Evolutionary conservation across 2,329 filamentous ascomycete species (phyloP).

Genomic region (Scedosporium boydii): DNA sequence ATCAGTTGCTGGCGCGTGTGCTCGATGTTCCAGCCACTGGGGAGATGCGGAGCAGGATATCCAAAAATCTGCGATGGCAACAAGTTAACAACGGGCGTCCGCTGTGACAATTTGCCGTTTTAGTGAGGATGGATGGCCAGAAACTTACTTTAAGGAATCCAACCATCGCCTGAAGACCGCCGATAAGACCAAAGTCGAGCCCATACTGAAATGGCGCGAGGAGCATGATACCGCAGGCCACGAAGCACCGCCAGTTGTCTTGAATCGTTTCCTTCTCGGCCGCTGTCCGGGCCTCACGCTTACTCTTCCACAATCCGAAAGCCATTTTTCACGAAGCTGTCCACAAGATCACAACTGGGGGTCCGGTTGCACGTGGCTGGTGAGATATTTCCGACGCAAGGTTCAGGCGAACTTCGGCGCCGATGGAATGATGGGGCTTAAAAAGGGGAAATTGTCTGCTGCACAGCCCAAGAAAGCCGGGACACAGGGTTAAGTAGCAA

Average conservation of each 20-base stretch:
- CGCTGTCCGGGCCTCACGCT: background rate
- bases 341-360: no score
- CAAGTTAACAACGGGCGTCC: slow-evolving; percentile 9
- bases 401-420: no score
- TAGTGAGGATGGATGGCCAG: background rate
- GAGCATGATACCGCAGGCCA: slow-evolving; percentile 30
- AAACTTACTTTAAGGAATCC: slow-evolving; percentile 28
- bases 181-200: slow-evolving; percentile 39
- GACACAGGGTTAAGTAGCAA: no score
- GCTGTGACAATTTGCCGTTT: slow-evolving; percentile 15
- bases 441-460: no score
- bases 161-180: slow-evolving; percentile 38
- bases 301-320: background rate
- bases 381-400: no score
- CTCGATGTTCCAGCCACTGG: slow-evolving; percentile 34
- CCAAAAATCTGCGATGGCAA: slow-evolving; percentile 23
- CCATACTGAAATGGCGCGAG: slow-evolving; percentile 37
- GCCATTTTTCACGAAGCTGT: background rate
- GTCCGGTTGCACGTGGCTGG: no score
- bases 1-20: slow-evolving; percentile 35
- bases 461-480: no score
- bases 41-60: slow-evolving; percentile 15
- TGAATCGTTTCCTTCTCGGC: slow-evolving; percentile 17
- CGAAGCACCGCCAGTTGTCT: slow-evolving; percentile 34
- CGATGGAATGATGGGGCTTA: no score